Evolutionary conservation across 192 early-diverging fungal species (phyloP), one percentile per base, ranked within the genome.

Genomic region (Backusella sp.): DNA sequence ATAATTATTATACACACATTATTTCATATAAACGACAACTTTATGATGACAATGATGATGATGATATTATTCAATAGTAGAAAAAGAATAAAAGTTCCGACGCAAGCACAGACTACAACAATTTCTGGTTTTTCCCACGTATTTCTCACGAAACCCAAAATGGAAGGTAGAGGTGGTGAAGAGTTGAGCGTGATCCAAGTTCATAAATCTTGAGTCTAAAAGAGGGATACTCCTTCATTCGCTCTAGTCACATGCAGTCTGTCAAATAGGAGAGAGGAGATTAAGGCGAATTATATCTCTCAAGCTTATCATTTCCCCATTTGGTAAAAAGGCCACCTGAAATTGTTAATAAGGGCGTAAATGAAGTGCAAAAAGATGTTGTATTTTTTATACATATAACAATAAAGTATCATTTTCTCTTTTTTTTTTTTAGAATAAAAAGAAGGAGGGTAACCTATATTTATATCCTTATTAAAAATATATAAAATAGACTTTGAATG

Each of bases 91-190:
- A 69, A 26, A 69, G 21, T 69, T 21, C 34, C 23, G 41, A 71
- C 26, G 6, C 41, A 71, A 49, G 70, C 42, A 49, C 44, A 71
- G 39, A 49, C 70, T 49, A 49, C 70, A 71, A 15, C 23, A 23
- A 39, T 15, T 39, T 41, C 36, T 70, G 34, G 12, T 70, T 62
- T 70, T 71, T 71, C 70, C 39, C 70, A 71, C 70, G 70, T 41
- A 56, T 73, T 73, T 73, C 72, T 65, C 72, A 73, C 72, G 72
- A 37, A 73, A 56, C 72, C 35, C 23, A 65, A 73, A 32, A 73
- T 56, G 32, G 72, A 72, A 72, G 21, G 28, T 21, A 72, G 34
- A 46, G n/a, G 71, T 28, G 17, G 9, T 72, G 71, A 53, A 72
- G 71, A 72, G n/a, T 53, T 9, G 71, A 72, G 71, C 71, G 71